Conservation (phyloP, 2,329 filamentous ascomycete genomes). For the Cladosporium sp. region DNA sequence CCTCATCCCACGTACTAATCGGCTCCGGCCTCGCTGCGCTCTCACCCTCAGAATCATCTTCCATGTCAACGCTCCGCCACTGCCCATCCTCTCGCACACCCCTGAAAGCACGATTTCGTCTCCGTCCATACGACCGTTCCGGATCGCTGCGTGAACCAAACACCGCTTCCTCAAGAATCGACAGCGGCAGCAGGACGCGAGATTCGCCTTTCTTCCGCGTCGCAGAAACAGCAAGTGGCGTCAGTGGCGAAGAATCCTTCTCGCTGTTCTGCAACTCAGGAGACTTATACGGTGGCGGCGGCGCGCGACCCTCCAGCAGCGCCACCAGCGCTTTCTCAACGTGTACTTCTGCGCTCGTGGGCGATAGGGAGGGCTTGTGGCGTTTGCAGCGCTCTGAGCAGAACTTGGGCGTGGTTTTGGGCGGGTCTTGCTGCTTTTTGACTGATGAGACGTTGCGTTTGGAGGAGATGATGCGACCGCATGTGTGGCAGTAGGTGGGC, state of each 20-base stretch:
- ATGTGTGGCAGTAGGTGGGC: slow-evolving; percentile 56
- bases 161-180: slow-evolving; percentile 52
- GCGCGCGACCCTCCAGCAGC: slow-evolving; percentile 39
- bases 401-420: slow-evolving; percentile 49
- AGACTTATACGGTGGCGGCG: slow-evolving; percentile 21
- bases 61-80: slow-evolving; percentile 49
- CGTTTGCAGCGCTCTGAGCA: slow-evolving; percentile 58
- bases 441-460: slow-evolving; percentile 25
- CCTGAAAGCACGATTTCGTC: slow-evolving; percentile 48
- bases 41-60: slow-evolving; percentile 35
- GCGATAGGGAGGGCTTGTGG: slow-evolving; percentile 50
- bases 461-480: slow-evolving; percentile 54
- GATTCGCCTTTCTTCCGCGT: slow-evolving; percentile 50
- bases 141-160: slow-evolving; percentile 51
- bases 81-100: slow-evolving; percentile 42
- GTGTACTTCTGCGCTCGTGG: slow-evolving; percentile 44
- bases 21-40: slow-evolving; percentile 16
- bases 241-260: not conserved
- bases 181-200: slow-evolving; percentile 52
- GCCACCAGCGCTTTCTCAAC: slow-evolving; percentile 55
- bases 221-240: not conserved
- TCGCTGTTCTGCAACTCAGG: slow-evolving; percentile 32
- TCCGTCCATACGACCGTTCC: slow-evolving; percentile 46
- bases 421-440: slow-evolving; percentile 30
- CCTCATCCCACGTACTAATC: slow-evolving; percentile 11